Conservation (phyloP, 495 filamentous ascomycete species). For the Collariella sp. region DNA sequence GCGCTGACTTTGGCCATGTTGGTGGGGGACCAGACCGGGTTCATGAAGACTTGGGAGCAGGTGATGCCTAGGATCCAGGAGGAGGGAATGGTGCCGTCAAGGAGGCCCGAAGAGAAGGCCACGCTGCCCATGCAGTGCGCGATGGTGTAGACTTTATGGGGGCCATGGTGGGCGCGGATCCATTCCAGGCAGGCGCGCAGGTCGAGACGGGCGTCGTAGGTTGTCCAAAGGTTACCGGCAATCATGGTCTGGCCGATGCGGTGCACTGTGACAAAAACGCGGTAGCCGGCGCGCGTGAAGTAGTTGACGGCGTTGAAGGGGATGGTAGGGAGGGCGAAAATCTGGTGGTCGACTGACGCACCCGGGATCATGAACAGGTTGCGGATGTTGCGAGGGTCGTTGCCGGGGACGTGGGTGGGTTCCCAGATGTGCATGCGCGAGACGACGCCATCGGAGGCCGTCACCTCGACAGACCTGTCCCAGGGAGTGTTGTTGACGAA, state of each 20-base stretch:
- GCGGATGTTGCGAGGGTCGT: constrained; percentile 26
- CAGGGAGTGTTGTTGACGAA: constrained; percentile 43
- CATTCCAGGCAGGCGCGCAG: constrained; percentile 48
- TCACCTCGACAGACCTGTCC: constrained; percentile 31
- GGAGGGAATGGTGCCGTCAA: constrained; percentile 54
- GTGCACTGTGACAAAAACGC: constrained; percentile 50
- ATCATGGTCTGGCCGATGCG: constrained; percentile 50
- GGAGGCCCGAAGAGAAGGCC: constrained; percentile 48
- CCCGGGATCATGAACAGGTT: constrained; percentile 56
- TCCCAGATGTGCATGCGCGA: constrained; percentile 50
- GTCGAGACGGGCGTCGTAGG: constrained; percentile 56
- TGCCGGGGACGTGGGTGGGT: constrained; percentile 28
- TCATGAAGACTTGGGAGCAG: constrained; percentile 56
- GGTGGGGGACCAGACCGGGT: constrained; percentile 48
- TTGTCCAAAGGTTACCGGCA: constrained; percentile 48
- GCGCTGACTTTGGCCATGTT: constrained; percentile 52
- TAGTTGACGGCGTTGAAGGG: constrained; percentile 57
- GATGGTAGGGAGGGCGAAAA: constrained; percentile 57
- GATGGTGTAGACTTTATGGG: constrained; percentile 48
- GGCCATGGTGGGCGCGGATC: constrained; percentile 35
- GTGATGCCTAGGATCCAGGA: constrained; percentile 54
- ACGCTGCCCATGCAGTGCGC: constrained; percentile 62
- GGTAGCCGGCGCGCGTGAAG: constrained; percentile 52
- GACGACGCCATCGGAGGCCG: constrained; percentile 44
- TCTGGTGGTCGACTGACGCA: constrained; percentile 53